Base-by-base conservation (phyloP, 108 stramenopile species). In the Licmophora abbreviata region DNA sequence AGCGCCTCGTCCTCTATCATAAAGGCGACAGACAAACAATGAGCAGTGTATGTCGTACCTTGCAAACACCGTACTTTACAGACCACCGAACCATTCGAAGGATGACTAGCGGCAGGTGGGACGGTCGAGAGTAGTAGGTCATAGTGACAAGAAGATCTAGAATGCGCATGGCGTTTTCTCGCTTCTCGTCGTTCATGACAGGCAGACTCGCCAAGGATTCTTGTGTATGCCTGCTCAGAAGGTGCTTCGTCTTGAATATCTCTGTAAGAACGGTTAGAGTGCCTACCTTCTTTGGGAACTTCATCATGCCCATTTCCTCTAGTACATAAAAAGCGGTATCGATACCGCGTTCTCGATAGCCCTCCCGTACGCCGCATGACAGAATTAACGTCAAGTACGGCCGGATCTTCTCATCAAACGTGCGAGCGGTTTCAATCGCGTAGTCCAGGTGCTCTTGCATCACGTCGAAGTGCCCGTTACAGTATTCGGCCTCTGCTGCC, bases 401-500 rank as follows among this genome's bases (percentile, higher is more conserved):
- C 10, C 4, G 24, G 15, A 52, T 34, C 36, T 56, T 68, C n/a
- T 56, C 67, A 4, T 51, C 48, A 14, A 48, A 4, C 9, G 46
- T 21, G 12, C 8, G 11, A n/a, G 20, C 14, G 14, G 21, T 17
- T 15, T 57, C 28, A 11, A 67, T 8, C 1, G 60, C 48, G 11
- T 14, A 42, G 3, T 47, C 8, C 21, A 26, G 54, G 9, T 32
- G 42, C 12, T 24, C n/a, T 3, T 49, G 34, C 52, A 60, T 49
- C 12, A 5, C 27, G 14, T 54, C 58, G 27, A 54, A 48, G 37
- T 67, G 53, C 11, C 58, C 66, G 15, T 32, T 12, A 27, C 37
- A 54, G 15, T 36, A 24, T 27, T 67, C 29, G 1, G 66, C 66
- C 31, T 67, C 50, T 22, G 42, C 30, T 2, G 10, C n/a, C n/a